Evolutionary conservation across 2,329 filamentous ascomycete species (phyloP), one percentile per base, ranked within the genome.

Genomic region (Amylocarpus encephaloides): DNA sequence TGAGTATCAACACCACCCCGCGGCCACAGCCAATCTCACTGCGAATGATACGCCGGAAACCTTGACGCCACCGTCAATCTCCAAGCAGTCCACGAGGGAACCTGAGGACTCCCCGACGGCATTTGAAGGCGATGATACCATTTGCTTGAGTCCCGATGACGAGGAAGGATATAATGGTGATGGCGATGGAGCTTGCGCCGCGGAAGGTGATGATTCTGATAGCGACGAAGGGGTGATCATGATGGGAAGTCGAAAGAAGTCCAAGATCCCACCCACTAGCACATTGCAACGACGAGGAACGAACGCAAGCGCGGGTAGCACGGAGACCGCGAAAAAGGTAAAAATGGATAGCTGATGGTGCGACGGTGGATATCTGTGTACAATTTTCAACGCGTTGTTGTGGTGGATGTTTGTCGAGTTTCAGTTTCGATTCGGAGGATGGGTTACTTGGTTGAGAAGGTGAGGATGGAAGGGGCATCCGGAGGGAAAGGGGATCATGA

Each of bases 291-390:
- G 80, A 50, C 73, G 80, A 30, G 77, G 80, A 56, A 83, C 80
- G 1, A 79, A 81, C 57, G 77, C 76, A 1, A 82, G 78, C 56
- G 76, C 79, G 26, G 77, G 75, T 30, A 83, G 79, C 61, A 81
- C 78, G 1, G 80, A 83, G 58, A 84, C 80, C 39, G 80, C 80
- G 35, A 83, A 82, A 68, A 81, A 80, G 63, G 53, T 66, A 16
- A 36, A 55, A 3, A 62, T 64, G 50, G 59, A 61, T 34, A 42
- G 45, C 43, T 60, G 48, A 61, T 35, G 48, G 43, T 46, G 16
- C 26, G 26, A 35, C 35, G 48, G 48, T n/a, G 44, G 35, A 33
- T 49, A 34, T 45, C 22, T 49, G 47, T 38, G 41, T 16, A 41
- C 40, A 26, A 43, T 33, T 35, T 35, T 30, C 6, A 50, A 34